Conservation (phyloP, 306 rosid genomes). For the Casuarina equisetifolia region DNA sequence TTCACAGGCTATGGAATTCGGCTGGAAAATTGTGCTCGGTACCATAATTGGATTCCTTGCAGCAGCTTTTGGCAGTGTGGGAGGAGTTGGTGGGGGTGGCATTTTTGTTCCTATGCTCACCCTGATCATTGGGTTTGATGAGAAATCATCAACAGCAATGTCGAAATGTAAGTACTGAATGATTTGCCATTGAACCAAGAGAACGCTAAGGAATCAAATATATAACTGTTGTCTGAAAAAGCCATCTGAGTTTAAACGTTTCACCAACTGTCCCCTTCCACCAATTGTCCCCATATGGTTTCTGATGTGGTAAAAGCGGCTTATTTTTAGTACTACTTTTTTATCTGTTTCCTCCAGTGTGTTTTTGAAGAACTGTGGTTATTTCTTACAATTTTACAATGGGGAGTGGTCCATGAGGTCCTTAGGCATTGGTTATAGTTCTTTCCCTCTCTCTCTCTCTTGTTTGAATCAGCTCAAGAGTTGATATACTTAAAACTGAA, state of each 20-base stretch:
- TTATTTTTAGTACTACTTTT: background rate
- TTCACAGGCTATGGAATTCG: constrained; percentile 75
- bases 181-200: background rate
- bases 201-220: background rate
- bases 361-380: background rate
- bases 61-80: constrained; percentile 95
- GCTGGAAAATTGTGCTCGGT: constrained; percentile 79
- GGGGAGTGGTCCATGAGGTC: background rate
- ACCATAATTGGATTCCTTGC: constrained; percentile 73
- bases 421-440: background rate
- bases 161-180: constrained; percentile 69
- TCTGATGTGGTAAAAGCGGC: background rate
- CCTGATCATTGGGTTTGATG: constrained; percentile 84
- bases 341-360: background rate
- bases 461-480: background rate
- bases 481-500: background rate
- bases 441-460: background rate
- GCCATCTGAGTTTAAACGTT: background rate
- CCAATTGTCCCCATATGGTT: background rate
- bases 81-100: constrained; percentile 99
- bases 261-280: too few species aligned
- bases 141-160: constrained; percentile 90
- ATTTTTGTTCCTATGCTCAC: constrained; percentile 96
- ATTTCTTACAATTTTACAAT: background rate
- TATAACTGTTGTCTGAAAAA: background rate